These are phyloP conservation scores for Xylaria polymorpha DNA, from an alignment of 2,329 filamentous ascomycete species.

Conservation along the genomic window DNA sequence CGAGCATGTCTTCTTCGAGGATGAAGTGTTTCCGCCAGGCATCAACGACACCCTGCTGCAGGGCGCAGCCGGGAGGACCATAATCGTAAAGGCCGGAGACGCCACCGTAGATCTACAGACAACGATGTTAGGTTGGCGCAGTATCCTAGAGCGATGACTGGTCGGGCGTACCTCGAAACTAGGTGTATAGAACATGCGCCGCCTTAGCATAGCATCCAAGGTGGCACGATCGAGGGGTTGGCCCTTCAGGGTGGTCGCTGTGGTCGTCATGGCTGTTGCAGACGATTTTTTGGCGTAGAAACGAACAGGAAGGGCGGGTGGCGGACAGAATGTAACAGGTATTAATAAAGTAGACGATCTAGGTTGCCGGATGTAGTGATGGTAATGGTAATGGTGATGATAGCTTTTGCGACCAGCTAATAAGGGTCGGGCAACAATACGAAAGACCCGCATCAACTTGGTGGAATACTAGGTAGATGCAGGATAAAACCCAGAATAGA, in stretches of 20 bases:
- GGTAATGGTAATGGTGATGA: constrained; percentile 5
- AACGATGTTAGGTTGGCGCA: background rate
- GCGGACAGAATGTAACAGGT: background rate
- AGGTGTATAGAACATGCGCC: constrained; percentile 93
- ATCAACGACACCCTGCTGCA: constrained; percentile 90
- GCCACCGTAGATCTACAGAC: constrained; percentile 78
- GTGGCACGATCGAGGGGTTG: constrained; percentile 85
- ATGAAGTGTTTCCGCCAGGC: constrained; percentile 94
- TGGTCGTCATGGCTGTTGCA: constrained; percentile 58
- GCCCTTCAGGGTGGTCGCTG: constrained; percentile 83
- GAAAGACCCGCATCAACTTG: constrained; percentile 34
- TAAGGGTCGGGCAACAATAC: constrained; percentile 20
- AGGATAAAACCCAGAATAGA: constrained; percentile 19
- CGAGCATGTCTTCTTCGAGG: constrained; percentile 92
- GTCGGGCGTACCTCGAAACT: constrained; percentile 73
- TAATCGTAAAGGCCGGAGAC: constrained; percentile 93
- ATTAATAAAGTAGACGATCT: constrained; percentile 8
- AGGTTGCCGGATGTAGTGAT: background rate
- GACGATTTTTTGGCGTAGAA: background rate
- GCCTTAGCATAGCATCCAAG: constrained; percentile 86
- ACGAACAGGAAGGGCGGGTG: background rate
- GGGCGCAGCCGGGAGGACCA: constrained; percentile 85
- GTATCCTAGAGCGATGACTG: background rate
- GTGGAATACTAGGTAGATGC: constrained; percentile 14
- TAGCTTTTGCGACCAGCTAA: constrained; percentile 31